phyloP scores from a whole-genome alignment of 2,329 filamentous ascomycete species.

The Hypoxylon sp. region DNA sequence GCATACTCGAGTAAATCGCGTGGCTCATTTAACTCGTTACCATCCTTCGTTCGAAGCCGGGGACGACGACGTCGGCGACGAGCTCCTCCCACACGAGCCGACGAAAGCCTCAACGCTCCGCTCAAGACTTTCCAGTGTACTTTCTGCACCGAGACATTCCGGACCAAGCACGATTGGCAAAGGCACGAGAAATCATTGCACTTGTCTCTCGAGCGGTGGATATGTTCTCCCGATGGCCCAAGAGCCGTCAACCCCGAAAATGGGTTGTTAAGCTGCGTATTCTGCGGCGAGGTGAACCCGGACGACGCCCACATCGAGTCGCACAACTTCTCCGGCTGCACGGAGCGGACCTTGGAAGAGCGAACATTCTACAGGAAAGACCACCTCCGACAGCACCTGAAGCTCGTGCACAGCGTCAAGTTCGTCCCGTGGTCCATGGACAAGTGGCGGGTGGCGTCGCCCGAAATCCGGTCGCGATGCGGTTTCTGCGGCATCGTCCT shows the following conservation, averaged over 20 bases:
- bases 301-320: constrained; percentile 66
- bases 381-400: constrained; percentile 73
- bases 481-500: constrained; percentile 74
- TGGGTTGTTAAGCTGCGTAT: constrained; percentile 68
- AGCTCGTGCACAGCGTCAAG: constrained; percentile 72
- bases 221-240: constrained; percentile 70
- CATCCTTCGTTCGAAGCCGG: constrained; percentile 56
- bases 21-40: constrained; percentile 65
- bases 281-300: constrained; percentile 68
- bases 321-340: constrained; percentile 73
- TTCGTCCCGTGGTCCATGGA: constrained; percentile 73
- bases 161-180: constrained; percentile 77
- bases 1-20: constrained; percentile 69
- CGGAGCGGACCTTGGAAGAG: constrained; percentile 71
- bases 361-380: constrained; percentile 76
- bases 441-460: constrained; percentile 69
- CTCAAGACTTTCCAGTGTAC: constrained; percentile 74
- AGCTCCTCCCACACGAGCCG: constrained; percentile 53
- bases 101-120: constrained; percentile 57
- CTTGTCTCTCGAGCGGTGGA: constrained; percentile 73
- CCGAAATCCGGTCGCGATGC: constrained; percentile 71
- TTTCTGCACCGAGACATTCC: constrained; percentile 75
- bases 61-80: constrained; percentile 64
- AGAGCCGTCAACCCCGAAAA: constrained; percentile 68
- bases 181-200: constrained; percentile 77